Percentiles rank a stretch among this genome's conserved stretches.
Evolutionary conservation across 2,329 filamentous ascomycete species (phyloP).

Genomic region (Aureobasidium melanogenum): DNA sequence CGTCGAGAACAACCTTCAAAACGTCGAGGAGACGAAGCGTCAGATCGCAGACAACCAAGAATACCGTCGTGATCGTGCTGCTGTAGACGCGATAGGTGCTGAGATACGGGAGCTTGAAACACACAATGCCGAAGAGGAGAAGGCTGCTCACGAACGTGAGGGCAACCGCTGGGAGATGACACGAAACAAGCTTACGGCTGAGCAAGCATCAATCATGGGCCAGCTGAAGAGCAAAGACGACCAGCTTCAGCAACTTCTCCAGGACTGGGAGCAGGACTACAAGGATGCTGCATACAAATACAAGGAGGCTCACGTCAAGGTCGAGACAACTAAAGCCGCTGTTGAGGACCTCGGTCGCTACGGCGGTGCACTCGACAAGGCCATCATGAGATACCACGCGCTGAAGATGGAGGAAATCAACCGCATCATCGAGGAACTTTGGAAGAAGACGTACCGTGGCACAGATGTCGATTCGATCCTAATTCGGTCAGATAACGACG

Average conservation of each 20-base stretch:
- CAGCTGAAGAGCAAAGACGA: conserved; percentile 77
- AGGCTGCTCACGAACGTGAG: conserved; percentile 63
- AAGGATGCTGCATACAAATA: conserved; percentile 72
- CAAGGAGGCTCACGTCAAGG: conserved; percentile 79
- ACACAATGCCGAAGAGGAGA: conserved; percentile 75
- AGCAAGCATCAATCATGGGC: conserved; percentile 66
- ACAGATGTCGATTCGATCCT: conserved; percentile 96
- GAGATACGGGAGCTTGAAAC: conserved; percentile 69
- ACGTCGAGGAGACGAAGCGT: conserved; percentile 73
- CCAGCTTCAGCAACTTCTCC: conserved; percentile 61
- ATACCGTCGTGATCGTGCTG: conserved; percentile 66
- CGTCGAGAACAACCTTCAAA: conserved; percentile 66
- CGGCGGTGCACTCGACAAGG: conserved; percentile 76
- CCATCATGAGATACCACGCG: conserved; percentile 93
- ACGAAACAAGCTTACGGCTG: conserved; percentile 60
- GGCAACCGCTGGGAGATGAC: conserved; percentile 58
- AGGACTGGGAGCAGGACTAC: conserved; percentile 81
- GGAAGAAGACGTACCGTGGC: conserved; percentile 92
- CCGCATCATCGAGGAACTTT: conserved; percentile 87
- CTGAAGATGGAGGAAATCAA: conserved; percentile 99
- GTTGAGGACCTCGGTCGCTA: conserved; percentile 85
- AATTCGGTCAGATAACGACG: conserved; percentile 86
- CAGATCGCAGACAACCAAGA: conserved; percentile 83
- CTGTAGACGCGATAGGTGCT: conserved; percentile 55
- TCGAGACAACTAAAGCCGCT: conserved; percentile 84